Percentiles rank a stretch among this genome's conserved stretches.
phyloP scores from a whole-genome alignment of 768 basidiomycete genomes.

The Ephemerocybe angulata region DNA sequence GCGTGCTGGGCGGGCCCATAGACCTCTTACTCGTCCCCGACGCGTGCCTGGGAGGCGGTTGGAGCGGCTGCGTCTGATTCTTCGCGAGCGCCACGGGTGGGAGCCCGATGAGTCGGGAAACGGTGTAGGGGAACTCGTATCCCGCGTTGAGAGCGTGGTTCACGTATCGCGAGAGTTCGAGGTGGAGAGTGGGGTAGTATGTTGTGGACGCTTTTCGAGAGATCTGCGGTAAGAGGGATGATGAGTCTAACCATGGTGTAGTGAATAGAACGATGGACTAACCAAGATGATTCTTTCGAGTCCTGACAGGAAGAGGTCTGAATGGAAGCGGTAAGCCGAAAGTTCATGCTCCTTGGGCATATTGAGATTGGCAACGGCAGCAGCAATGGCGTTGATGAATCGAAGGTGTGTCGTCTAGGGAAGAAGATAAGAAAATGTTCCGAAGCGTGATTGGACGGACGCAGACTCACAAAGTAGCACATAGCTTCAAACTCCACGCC shows the following conservation, averaged over 20 bases:
- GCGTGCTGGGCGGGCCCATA: too few relatives aligned
- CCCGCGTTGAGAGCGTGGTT: constrained; percentile 59
- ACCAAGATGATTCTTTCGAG: constrained; percentile 89
- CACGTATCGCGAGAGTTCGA: constrained; percentile 89
- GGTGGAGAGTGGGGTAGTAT: constrained; percentile 92
- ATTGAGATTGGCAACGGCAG: constrained; percentile 59
- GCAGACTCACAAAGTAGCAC: constrained; percentile 78
- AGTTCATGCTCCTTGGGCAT: constrained; percentile 65
- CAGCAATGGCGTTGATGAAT: constrained; percentile 78
- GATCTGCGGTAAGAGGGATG: constrained; percentile 48
- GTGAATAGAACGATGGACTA: constrained; percentile 22
- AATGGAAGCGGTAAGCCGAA: constrained; percentile 80
- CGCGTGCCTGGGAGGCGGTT: too few relatives aligned
- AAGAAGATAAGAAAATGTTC: not conserved
- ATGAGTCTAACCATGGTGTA: not conserved
- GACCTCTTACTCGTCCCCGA: too few relatives aligned
- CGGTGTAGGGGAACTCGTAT: constrained; percentile 77
- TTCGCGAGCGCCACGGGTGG: constrained; percentile 68
- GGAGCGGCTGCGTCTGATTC: too few relatives aligned
- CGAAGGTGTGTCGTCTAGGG: constrained; percentile 81
- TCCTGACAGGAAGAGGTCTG: constrained; percentile 86
- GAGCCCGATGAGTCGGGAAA: constrained; percentile 73
- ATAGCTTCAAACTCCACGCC: constrained; percentile 99
- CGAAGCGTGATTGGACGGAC: not conserved
- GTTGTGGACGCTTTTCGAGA: constrained; percentile 91